A percentile compares a stretch with the other conserved stretches of the same genome.
Evolutionary conservation across 2,329 filamentous ascomycete species (phyloP).

Genomic region (Xylaria sp.): DNA sequence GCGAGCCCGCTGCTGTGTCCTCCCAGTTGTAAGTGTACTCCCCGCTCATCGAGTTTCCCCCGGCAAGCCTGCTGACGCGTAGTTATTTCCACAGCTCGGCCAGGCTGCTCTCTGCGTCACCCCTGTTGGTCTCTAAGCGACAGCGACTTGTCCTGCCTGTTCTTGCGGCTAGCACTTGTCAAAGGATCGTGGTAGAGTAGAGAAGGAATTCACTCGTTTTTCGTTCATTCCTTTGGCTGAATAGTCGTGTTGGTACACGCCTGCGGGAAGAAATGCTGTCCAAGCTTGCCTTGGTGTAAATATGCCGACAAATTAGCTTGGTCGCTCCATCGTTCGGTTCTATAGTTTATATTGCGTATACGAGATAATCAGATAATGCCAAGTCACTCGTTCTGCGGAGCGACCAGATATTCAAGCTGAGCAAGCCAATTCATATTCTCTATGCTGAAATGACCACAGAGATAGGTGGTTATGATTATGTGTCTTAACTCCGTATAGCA

Average conservation of each 20-base stretch:
- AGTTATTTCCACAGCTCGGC: conserved; percentile 5
- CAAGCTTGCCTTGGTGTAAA: conserved; percentile 1
- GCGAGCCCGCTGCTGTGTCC: conserved; percentile 62
- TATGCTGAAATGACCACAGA: not conserved
- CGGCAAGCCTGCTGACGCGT: not conserved
- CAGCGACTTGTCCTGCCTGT: not conserved
- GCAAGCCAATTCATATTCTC: not conserved
- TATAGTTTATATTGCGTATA: conserved; percentile 1
- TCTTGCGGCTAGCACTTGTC: not conserved
- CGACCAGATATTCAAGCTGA: not conserved
- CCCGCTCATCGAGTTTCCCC: not conserved
- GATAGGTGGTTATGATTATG: no score
- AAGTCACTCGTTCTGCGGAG: not conserved
- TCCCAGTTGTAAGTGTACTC: conserved; percentile 55
- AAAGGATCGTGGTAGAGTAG: not conserved
- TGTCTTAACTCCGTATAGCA: no score
- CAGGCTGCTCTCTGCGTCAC: conserved; percentile 19
- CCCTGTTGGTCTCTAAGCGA: conserved; percentile 1
- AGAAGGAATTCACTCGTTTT: not conserved
- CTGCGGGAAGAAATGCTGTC: not conserved
- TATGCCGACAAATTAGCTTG: not conserved
- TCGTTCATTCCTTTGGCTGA: not conserved
- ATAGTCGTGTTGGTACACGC: not conserved
- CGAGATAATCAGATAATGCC: conserved; percentile 7
- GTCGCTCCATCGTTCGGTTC: not conserved